A percentile compares a stretch with the other conserved stretches of the same genome.
phyloP scores from a whole-genome alignment of 371 early-diverging fungal species.

The Mucor indicus region DNA sequence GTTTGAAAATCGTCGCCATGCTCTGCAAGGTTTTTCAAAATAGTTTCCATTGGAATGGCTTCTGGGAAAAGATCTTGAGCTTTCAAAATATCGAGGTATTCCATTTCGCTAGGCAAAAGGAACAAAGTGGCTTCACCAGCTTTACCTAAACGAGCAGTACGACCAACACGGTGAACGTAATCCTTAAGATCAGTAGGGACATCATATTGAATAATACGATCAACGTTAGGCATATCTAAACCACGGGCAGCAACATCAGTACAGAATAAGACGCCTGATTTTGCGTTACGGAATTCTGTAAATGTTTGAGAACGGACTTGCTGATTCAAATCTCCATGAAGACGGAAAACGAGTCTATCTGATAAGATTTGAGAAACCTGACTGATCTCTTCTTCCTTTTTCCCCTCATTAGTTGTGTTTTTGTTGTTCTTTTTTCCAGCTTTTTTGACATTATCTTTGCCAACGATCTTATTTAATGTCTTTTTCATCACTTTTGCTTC shows the following conservation, averaged over 20 bases:
- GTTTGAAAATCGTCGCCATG: constrained; percentile 48
- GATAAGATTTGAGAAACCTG: constrained; percentile 53
- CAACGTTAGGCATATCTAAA: constrained; percentile 93
- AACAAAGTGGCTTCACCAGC: constrained; percentile 83
- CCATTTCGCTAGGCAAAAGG: constrained; percentile 85
- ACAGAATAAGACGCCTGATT: constrained; percentile 80
- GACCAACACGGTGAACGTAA: constrained; percentile 97
- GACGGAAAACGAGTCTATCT: constrained; percentile 66
- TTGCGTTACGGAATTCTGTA: constrained; percentile 62
- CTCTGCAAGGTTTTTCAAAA: constrained; percentile 43
- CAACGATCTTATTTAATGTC: constrained; percentile 15
- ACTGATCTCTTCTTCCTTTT: constrained; percentile 17
- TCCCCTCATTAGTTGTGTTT: constrained; percentile 13
- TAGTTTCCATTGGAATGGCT: constrained; percentile 45
- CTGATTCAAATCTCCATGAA: constrained; percentile 91
- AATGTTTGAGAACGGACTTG: constrained; percentile 72
- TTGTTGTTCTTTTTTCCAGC: constrained; percentile 19
- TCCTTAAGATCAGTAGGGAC: constrained; percentile 91
- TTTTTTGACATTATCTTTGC: constrained; percentile 14
- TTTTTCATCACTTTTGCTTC: constrained; percentile 26
- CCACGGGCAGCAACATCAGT: constrained; percentile 99
- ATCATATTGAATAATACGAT: constrained; percentile 95
- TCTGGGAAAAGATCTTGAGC: constrained; percentile 62
- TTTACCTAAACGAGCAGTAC: constrained; percentile 96
- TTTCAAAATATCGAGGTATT: constrained; percentile 75